Evolutionary conservation across 2,329 filamentous ascomycete genomes (phyloP), one percentile per base, ranked within the genome.

Genomic region (Ilyonectria mors-panacis): DNA sequence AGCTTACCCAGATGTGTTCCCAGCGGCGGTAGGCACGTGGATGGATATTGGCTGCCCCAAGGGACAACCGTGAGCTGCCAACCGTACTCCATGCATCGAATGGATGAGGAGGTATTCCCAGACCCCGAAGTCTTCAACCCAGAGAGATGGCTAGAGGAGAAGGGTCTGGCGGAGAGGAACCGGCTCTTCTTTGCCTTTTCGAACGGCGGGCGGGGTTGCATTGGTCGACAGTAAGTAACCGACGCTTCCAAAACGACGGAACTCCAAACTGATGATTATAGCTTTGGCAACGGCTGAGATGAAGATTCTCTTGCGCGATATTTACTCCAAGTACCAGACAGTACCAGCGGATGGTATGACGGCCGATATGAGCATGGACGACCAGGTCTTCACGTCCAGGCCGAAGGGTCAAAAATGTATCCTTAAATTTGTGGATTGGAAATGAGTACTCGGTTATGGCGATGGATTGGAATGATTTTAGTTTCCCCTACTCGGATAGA

Each of bases 181-280:
- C 53, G 67, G 7, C 35, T 70, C 0, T 72, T 72, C 42, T 72
- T 72, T 26, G 58, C 67, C 0, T 72, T 72, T 53, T 63, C 59
- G 0, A 66, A 63, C 10, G 70, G 70, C 6, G 70, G 62, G 1
- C 56, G 70, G 1, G 63, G 59, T 1, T 72, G 70, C 5, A 70
- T 72, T 8, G 70, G 70, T 13, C 48, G 70, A 39, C 69, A 72
- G 70, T 72, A n/a, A 63, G 70, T 72, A 37, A 2, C 8, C 12
- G n/a, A 13, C 28, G 6, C 6, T 10, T 3, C 6, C 17, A 37
- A 2, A 2, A 1, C 4, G 7, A 17, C 6, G 6, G 17, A 47
- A 9, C 9, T 21, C 6, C 51, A 53, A 26, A 66, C 53, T 6
- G 0, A 6, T 4, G 1, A 9, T 2, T 6, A 0, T 2, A 72